Base-by-base conservation (phyloP, 805 yeast genomes). In the Metschnikowia noctiluminum region DNA sequence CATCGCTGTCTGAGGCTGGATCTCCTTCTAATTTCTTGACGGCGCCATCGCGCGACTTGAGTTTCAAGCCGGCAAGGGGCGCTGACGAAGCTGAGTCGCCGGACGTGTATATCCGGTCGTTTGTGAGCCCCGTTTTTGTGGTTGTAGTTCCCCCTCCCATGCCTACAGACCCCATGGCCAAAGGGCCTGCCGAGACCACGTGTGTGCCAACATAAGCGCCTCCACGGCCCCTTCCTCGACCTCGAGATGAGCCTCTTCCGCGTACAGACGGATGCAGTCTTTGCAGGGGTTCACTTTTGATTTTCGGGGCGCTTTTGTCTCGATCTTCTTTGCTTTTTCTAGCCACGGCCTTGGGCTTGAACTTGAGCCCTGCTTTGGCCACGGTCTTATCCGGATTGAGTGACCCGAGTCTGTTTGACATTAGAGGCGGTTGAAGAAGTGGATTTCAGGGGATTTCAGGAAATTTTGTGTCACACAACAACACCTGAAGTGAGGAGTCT, bases 341-440 rank as follows among this genome's bases (percentile, higher is more conserved):
- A 0, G 90, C 90, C 38, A 91, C 96, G 2, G 77, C 84, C 65
- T 91, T 91, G 2, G 97, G 97, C 65, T 84, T 82, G 68, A 91
- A 91, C 65, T 85, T 85, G 51, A 86, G 69, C 2, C 81, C 73
- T 7, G 87, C 79, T 57, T 81, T 80, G 2, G 69, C 60, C 15
- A 55, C 53, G 38, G 62, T 56, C 51, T 69, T 69, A 49, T 65
- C 63, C 13, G 71, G 60, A 50, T 63, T 69, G 55, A 73, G 62
- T 26, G 75, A 70, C 40, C 73, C 78, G 46, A 73, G 65, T 49
- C 78, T 54, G 55, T 71, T 69, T 32, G 75, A 68, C 77, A 71
- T 72, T 21, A 3, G 4, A 21, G 21, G 21, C 21, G 21, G 47
- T 6, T 16, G 34, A 31, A 15, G 3, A 15, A 3, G 4, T 21